Evolutionary conservation across 306 rosid genomes (phyloP).

Genomic region (Sophora flavescens): DNA sequence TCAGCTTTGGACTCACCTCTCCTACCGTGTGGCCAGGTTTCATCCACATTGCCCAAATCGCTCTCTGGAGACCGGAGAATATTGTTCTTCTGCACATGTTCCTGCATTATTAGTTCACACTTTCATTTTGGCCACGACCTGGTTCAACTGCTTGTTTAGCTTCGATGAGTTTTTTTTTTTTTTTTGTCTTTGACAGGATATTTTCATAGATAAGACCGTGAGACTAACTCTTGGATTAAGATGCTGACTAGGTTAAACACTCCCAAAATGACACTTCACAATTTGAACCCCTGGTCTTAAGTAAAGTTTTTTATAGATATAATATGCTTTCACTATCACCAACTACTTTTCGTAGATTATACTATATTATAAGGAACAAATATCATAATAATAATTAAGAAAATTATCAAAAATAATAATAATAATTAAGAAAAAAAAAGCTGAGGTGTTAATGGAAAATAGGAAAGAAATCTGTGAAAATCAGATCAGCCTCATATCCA

Average conservation of each 20-base stretch:
- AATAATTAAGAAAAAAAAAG: background rate
- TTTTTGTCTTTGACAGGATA: too few relatives aligned
- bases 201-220: too few relatives aligned
- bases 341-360: too few relatives aligned
- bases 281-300: too few relatives aligned
- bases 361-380: background rate
- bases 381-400: too few relatives aligned
- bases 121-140: background rate
- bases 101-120: slow-evolving; percentile 28
- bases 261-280: too few relatives aligned
- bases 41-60: slow-evolving; percentile 51
- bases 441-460: background rate
- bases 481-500: slow-evolving; percentile 34
- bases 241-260: too few relatives aligned
- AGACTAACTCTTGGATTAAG: too few relatives aligned
- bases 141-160: slow-evolving; percentile 1
- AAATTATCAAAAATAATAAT: too few relatives aligned
- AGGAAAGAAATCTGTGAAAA: slow-evolving; percentile 35
- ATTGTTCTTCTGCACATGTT: slow-evolving; percentile 13
- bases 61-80: slow-evolving; percentile 8
- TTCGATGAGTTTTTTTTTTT: too few relatives aligned
- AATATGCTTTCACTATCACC: too few relatives aligned
- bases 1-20: slow-evolving; percentile 36
- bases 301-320: too few relatives aligned
- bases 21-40: slow-evolving; percentile 48